Evolutionary conservation across 805 yeast species (phyloP).

Genomic region (Pichia sporocuriosa): DNA sequence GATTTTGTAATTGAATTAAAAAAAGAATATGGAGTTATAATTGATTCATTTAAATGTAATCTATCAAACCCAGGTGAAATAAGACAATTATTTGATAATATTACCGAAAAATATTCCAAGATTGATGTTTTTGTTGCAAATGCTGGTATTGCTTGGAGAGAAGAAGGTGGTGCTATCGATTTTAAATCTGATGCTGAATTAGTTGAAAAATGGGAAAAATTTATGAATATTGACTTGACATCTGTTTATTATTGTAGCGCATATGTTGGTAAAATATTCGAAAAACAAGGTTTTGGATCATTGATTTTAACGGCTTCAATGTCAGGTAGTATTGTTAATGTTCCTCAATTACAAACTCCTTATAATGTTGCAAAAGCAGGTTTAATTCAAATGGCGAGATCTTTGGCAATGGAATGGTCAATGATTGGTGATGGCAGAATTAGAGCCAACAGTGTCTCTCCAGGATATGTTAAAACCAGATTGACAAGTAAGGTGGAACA

Average conservation of each 20-base stretch:
- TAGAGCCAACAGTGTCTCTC: slow-evolving; percentile 72
- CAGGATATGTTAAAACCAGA: slow-evolving; percentile 81
- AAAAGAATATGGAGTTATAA: too few species aligned
- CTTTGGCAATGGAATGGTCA: slow-evolving; percentile 87
- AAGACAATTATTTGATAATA: slow-evolving; percentile 22
- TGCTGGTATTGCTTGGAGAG: slow-evolving; percentile 68
- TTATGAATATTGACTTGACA: slow-evolving; percentile 69
- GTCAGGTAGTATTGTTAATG: slow-evolving; percentile 82
- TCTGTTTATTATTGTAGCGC: slow-evolving; percentile 79
- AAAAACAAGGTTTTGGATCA: slow-evolving; percentile 68
- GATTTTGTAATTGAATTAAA: too few species aligned
- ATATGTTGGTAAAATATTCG: slow-evolving; percentile 64
- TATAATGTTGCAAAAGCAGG: slow-evolving; percentile 88
- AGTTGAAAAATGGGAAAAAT: slow-evolving; percentile 59
- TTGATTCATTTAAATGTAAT: slow-evolving; percentile 26
- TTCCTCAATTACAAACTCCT: slow-evolving; percentile 81
- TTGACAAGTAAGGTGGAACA: slow-evolving; percentile 44
- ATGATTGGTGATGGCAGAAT: slow-evolving; percentile 54
- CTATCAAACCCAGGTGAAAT: slow-evolving; percentile 29
- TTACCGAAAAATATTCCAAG: slow-evolving; percentile 32
- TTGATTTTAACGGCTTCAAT: slow-evolving; percentile 82
- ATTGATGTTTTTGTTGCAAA: slow-evolving; percentile 38
- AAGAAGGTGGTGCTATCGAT: slow-evolving; percentile 47
- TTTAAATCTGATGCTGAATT: slow-evolving; percentile 35
- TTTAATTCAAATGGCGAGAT: slow-evolving; percentile 64